Base-by-base conservation (phyloP, 331 rosid species). In the Rhamnella rubrinervis region DNA sequence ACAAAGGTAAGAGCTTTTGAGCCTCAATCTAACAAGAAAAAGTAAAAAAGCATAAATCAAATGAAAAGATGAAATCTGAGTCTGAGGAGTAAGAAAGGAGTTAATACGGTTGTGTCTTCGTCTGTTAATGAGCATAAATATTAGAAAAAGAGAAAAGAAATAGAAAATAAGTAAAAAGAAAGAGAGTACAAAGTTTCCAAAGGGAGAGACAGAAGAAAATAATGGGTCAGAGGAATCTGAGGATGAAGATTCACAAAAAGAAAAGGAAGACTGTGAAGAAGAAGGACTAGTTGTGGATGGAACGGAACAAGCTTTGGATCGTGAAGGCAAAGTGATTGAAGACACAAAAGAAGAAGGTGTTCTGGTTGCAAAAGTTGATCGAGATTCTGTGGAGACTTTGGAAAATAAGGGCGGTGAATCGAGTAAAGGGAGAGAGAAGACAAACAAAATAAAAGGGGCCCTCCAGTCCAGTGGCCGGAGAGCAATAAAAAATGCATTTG, bases 381-480 rank as follows among this genome's bases (percentile, higher is more conserved):
- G 61, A 65, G 91, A 87, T 61, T 78, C 80, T 23, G 88, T 81
- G 67, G 85, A 71, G 83, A 68, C 25, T 75, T 55, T 76, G 75
- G 95, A 87, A 39, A 87, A 86, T 75, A 88, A 68, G n/a, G 65
- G 65, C 13, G 77, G 11, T 44, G 93, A 83, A 70, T 70, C 79
- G 8, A 81, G 76, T 46, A 80, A 70, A 65, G 52, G 19, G 26
- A 67, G 47, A 31, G 73, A 59, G 78, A 82, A 67, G 77, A 79
- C 66, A 55, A 37, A 63, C 67, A 91, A 85, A 77, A 59, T 63
- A 17, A 88, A 78, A 72, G 98, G 96, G 59, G n/a, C n/a, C n/a
- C n/a, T n/a, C n/a, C n/a, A n/a, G n/a, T n/a, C n/a, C n/a, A n/a
- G n/a, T n/a, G n/a, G n/a, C n/a, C n/a, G n/a, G n/a, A n/a, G n/a